Evolutionary conservation across 78 protist genomes (phyloP), one percentile per base, ranked within the genome.

Genomic region (Polysphondylium violaceum): DNA sequence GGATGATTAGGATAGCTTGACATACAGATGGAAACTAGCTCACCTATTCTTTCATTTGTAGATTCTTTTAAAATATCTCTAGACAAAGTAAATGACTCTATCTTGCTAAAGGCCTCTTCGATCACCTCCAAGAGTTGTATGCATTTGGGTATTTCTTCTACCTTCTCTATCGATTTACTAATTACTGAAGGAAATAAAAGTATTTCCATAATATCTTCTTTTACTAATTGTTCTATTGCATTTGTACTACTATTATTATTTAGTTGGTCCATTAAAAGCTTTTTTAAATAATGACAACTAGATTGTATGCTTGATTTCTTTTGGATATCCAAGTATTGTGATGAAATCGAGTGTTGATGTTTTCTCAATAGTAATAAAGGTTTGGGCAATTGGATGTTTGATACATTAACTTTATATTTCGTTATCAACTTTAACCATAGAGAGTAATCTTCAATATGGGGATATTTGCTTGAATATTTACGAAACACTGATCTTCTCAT

Each of bases 11-110:
- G 76, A n/a, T 14, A 81, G 21, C 43, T 81, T 9, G 73, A 33
- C 2, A 81, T 9, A 14, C 47, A 36, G 1, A 81, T 27, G 23
- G 90, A 27, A 11, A 69, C 43, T 4, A 81, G 11, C 31, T 81
- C 90, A 43, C 90, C 90, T 56, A 81, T 69, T 33, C 77, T 67
- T 35, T 65, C 76, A 58, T 64, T 69, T 3, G 90, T 68, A 21
- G 76, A 40, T 11, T 81, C 90, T 43, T 68, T 81, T 1, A 69
- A 31, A 81, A 16, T 7, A 33, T 25, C 21, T 77, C 87, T 5
- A 25, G 40, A 14, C 23, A 47, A 47, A 47, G 53, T 47, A 11
- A 14, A 47, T 47, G 23, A 47, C 11, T 47, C 7, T 47, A 14
- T 47, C 11, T 11, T 47, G 53, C 53, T 14, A 47, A 14, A 47